Conservation (phyloP, 768 basidiomycete species). For the Agaricus sinodeliciosus region DNA sequence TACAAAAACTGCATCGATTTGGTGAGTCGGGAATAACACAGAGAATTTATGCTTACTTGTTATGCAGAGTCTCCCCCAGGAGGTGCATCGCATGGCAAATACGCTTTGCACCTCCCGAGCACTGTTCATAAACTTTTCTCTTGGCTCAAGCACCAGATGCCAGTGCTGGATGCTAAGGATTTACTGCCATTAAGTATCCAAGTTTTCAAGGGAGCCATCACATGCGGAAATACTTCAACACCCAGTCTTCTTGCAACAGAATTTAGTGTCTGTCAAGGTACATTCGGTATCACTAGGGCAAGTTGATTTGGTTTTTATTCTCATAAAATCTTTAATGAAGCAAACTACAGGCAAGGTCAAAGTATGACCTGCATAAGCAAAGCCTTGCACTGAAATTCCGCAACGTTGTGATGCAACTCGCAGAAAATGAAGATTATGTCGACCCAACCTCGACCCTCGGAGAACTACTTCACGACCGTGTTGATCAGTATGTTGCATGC, state of each 20-base stretch:
- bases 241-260: constrained; percentile 77
- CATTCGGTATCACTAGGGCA: constrained; percentile 74
- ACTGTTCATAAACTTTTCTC: constrained; percentile 33
- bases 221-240: constrained; percentile 83
- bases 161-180: constrained; percentile 72
- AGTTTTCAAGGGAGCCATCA: constrained; percentile 72
- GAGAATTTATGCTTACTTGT: neutral
- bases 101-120: constrained; percentile 26
- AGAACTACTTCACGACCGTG: constrained; percentile 46
- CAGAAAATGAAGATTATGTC: constrained; percentile 72
- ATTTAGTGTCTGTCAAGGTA: constrained; percentile 72
- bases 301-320: constrained; percentile 16
- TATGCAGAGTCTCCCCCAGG: constrained; percentile 20
- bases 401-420: constrained; percentile 53
- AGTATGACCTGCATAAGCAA: constrained; percentile 79
- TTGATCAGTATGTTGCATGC: constrained; percentile 35
- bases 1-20: constrained; percentile 33
- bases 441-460: constrained; percentile 65
- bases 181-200: constrained; percentile 82
- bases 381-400: constrained; percentile 66
- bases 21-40: constrained; percentile 22
- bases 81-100: constrained; percentile 20
- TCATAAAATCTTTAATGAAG: constrained; percentile 7
- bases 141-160: constrained; percentile 58
- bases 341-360: constrained; percentile 62